Evolutionary conservation across 805 yeast species (phyloP).

Genomic region (Ogataea siamensis): DNA sequence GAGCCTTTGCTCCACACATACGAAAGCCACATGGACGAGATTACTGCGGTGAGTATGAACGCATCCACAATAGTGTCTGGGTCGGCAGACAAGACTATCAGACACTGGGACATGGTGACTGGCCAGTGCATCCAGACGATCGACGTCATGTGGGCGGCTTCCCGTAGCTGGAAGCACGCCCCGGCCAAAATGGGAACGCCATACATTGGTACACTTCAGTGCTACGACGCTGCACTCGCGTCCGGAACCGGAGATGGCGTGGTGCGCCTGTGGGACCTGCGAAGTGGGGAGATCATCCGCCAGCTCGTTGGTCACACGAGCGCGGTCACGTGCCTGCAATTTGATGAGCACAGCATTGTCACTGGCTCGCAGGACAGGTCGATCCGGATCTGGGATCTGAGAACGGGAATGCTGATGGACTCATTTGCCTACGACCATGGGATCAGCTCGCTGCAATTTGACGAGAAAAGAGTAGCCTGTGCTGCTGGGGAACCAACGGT

Average conservation of each 20-base stretch:
- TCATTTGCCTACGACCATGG: slow-evolving; percentile 61
- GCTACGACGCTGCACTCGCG: slow-evolving; percentile 73
- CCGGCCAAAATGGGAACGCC: slow-evolving; percentile 30
- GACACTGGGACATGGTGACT: slow-evolving; percentile 70
- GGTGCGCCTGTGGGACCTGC: slow-evolving; percentile 73
- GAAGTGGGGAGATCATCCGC: slow-evolving; percentile 65
- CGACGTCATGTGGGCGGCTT: slow-evolving; percentile 63
- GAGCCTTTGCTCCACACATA: slow-evolving; percentile 44
- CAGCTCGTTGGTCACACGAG: slow-evolving; percentile 66
- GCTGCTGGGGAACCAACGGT: slow-evolving; percentile 50
- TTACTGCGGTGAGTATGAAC: slow-evolving; percentile 53
- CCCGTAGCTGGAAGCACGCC: slow-evolving; percentile 23
- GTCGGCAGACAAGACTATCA: slow-evolving; percentile 65
- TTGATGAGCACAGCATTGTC: slow-evolving; percentile 61
- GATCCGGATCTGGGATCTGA: slow-evolving; percentile 68
- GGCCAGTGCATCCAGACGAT: slow-evolving; percentile 70
- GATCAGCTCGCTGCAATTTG: slow-evolving; percentile 58
- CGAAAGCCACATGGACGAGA: slow-evolving; percentile 64
- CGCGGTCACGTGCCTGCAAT: slow-evolving; percentile 64
- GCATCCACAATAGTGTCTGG: slow-evolving; percentile 60
- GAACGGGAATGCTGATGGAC: slow-evolving; percentile 62
- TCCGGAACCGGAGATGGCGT: slow-evolving; percentile 77
- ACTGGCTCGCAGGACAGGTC: slow-evolving; percentile 66
- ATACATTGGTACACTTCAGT: slow-evolving; percentile 65
- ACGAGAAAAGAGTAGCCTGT: slow-evolving; percentile 49